These are phyloP conservation scores for Pezicula neosporulosa DNA, from an alignment of 2,329 filamentous ascomycete genomes.

Conservation along the genomic window DNA sequence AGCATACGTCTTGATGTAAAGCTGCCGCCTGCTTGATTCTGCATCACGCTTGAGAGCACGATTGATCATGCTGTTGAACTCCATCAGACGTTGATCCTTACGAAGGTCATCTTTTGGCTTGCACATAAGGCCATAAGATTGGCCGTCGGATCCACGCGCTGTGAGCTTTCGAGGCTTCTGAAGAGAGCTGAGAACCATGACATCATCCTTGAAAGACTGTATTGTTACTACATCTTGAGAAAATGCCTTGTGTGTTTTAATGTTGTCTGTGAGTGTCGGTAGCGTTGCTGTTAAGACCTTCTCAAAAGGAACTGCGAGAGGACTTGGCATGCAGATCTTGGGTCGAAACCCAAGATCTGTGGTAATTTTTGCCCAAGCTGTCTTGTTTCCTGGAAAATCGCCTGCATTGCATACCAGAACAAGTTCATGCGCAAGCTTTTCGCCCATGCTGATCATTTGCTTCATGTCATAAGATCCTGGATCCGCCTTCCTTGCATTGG, in stretches of 20 bases:
- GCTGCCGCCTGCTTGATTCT: conserved; percentile 81
- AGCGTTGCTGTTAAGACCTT: conserved; percentile 78
- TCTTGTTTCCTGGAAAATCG: conserved; percentile 65
- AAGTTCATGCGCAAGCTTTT: conserved; percentile 79
- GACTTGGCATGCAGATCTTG: conserved; percentile 74
- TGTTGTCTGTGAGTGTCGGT: conserved; percentile 68
- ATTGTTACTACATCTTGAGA: conserved; percentile 84
- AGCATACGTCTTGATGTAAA: conserved; percentile 96
- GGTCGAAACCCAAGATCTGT: conserved; percentile 81
- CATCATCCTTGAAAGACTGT: conserved; percentile 76
- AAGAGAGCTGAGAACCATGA: conserved; percentile 84
- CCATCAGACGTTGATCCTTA: conserved; percentile 97
- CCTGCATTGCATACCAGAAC: conserved; percentile 77
- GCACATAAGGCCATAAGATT: conserved; percentile 83
- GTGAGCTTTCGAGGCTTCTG: conserved; percentile 90
- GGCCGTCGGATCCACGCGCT: conserved; percentile 84
- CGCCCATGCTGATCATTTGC: conserved; percentile 70
- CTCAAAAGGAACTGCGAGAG: conserved; percentile 86
- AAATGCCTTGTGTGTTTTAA: conserved; percentile 81
- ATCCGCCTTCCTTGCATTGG: conserved; percentile 46
- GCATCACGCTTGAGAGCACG: conserved; percentile 87
- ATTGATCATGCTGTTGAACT: conserved; percentile 99
- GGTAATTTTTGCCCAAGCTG: conserved; percentile 67
- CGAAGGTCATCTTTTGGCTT: conserved; percentile 98
- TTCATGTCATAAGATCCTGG: conserved; percentile 58